Base-by-base conservation (phyloP, 345 rosid genomes). In the Gossypium longicalyx region DNA sequence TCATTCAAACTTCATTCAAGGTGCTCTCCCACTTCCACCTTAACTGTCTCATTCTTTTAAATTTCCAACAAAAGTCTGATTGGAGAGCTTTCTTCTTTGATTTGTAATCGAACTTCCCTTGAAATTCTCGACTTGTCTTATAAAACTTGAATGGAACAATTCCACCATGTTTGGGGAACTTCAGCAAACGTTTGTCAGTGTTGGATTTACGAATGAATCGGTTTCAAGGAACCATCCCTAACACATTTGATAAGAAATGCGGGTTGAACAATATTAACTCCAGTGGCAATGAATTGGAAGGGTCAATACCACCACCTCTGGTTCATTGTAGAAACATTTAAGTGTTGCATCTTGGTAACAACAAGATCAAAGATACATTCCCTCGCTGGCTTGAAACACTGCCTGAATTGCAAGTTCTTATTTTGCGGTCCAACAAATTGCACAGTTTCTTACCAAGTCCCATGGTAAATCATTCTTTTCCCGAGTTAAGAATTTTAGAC, bases 121-220 rank as follows among this genome's bases (percentile, higher is more conserved):
- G 0, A 27, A 12, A 0, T 1, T 23, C 62, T 66, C 4, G 41
- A 34, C 41, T 34, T 34, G 41, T 5, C 41, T 34, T 5, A 72
- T 17, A 87, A 81, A 78, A 71, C 43, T 80, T 83, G 17, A 60
- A 10, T 11, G 83, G 84, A 2, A 70, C 3, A 27, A 81, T 73
- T 56, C 81, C 71, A 22, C n/a, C 53, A 15, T 78, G 68, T 74
- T 53, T 76, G 57, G 75, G 69, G 11, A 70, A 76, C 71, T 78
- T 76, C 23, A 76, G 77, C 69, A 57, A 57, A 0, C 65, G 19
- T 10, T 77, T 80, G 11, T 0, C 0, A 0, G 19, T 13, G 0
- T 59, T 80, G 38, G 69, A 80, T 65, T 57, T 83, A 3, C 29
- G 71, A 16, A 66, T 58, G 62, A 15, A 82, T 10, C 76, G 52